Evolutionary conservation across 345 rosid genomes (phyloP).

Genomic region (Mercurialis annua): DNA sequence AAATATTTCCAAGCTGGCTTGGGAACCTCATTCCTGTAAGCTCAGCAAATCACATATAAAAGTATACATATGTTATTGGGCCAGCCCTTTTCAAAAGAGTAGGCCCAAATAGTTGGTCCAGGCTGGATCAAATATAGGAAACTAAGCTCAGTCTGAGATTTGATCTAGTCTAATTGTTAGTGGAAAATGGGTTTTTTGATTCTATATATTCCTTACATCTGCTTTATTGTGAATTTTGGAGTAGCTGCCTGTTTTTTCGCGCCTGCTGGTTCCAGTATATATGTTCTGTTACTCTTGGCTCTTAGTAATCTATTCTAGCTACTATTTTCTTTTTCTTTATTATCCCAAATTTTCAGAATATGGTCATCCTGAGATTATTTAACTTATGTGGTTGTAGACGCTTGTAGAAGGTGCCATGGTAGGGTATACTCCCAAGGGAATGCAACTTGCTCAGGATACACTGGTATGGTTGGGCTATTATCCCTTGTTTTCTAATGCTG

Average conservation of each 20-base stretch:
- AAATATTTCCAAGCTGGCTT: no score
- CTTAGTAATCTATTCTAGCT: background rate
- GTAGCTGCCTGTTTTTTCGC: background rate
- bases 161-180: background rate
- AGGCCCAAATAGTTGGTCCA: no score
- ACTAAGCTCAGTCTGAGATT: background rate
- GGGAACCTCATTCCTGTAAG: no score
- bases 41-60: no score
- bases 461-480: conserved; percentile 46
- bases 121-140: no score
- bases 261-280: background rate
- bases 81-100: no score
- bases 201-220: background rate
- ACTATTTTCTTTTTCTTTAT: background rate
- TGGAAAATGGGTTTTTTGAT: background rate
- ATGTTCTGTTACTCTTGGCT: background rate
- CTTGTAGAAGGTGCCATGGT: conserved; percentile 86
- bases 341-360: background rate
- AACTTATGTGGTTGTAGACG: conserved; percentile 47
- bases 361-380: conserved; percentile 4
- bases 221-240: background rate
- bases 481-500: background rate
- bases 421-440: conserved; percentile 75
- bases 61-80: no score
- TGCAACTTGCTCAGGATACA: conserved; percentile 82